These are phyloP conservation scores for Heliamphora ciliata DNA, from an alignment of 179 eudicot genomes.

Conservation along the genomic window DNA sequence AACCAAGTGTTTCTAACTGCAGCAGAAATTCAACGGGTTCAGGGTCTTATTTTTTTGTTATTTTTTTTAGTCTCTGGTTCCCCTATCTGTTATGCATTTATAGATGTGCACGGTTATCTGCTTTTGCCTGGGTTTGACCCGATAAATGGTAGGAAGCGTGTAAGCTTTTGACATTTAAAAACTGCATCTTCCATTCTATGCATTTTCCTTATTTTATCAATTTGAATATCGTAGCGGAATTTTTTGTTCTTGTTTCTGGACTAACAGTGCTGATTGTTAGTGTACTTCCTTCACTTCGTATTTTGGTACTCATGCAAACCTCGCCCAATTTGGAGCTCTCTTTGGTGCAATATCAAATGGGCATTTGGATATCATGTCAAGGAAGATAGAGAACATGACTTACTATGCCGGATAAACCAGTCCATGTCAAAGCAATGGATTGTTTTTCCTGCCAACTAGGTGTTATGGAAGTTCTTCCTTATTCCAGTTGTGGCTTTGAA, in stretches of 20 bases:
- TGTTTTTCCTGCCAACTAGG: background rate
- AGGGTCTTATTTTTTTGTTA: background rate
- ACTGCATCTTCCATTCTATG: background rate
- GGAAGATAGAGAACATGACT: background rate
- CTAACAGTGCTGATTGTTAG: background rate
- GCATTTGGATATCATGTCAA: background rate
- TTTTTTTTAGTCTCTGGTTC: background rate
- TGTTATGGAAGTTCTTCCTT: no score
- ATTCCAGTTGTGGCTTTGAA: no score
- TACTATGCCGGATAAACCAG: background rate
- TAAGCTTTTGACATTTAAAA: background rate
- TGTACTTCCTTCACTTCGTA: background rate
- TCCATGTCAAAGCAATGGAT: background rate
- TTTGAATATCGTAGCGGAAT: background rate
- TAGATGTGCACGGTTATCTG: background rate
- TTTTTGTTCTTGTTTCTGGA: background rate
- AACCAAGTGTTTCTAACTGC: background rate
- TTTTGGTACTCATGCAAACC: background rate
- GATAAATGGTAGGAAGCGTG: background rate
- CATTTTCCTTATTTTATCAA: background rate
- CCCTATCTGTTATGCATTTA: background rate
- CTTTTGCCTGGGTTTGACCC: background rate
- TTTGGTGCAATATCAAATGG: background rate
- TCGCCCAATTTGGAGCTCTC: background rate
- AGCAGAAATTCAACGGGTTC: background rate